Evolutionary conservation across 1,284 basidiomycete species (phyloP).

Genomic region (Tilletia indica): DNA sequence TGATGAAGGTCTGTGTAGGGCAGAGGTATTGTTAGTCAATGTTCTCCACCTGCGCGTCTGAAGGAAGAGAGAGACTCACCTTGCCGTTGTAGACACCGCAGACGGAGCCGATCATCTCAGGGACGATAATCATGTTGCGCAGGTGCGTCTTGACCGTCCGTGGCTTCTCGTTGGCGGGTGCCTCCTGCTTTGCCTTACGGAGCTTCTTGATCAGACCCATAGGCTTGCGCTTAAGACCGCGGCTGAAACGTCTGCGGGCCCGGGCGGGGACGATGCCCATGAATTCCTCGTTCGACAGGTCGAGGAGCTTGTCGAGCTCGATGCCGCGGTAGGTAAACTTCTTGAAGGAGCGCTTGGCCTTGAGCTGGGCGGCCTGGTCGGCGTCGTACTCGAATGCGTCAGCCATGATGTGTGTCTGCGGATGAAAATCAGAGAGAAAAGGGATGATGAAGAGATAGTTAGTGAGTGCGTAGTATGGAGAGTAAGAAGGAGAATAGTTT

Average conservation of each 20-base stretch:
- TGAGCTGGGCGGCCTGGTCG: constrained; percentile 56
- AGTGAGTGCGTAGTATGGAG: too few species aligned
- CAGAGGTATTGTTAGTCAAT: too few species aligned
- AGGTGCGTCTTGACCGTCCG: constrained; percentile 98
- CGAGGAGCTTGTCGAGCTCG: constrained; percentile 83
- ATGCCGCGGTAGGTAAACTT: constrained; percentile 98
- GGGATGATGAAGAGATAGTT: too few species aligned
- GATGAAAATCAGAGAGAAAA: too few species aligned
- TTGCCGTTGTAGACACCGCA: constrained; percentile 80
- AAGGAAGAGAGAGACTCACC: constrained; percentile 58
- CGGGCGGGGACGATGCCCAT: constrained; percentile 92
- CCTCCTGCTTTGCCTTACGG: constrained; percentile 98
- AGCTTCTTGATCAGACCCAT: constrained; percentile 99
- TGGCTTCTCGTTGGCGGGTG: constrained; percentile 96
- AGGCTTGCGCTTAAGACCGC: constrained; percentile 96
- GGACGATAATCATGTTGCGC: constrained; percentile 99
- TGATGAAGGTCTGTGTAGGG: constrained; percentile 76
- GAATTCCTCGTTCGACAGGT: constrained; percentile 79
- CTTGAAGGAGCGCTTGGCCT: constrained; percentile 92
- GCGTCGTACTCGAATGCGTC: constrained; percentile 54
- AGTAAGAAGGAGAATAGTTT: too few species aligned
- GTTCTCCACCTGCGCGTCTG: too few species aligned
- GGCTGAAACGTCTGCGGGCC: constrained; percentile 96
- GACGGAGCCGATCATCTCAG: constrained; percentile 94
- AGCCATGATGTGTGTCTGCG: constrained; percentile 5